A percentile compares a stretch with the other conserved stretches of the same genome.
phyloP scores from a whole-genome alignment of 2,329 filamentous ascomycete species.

The Blastomyces parvus region DNA sequence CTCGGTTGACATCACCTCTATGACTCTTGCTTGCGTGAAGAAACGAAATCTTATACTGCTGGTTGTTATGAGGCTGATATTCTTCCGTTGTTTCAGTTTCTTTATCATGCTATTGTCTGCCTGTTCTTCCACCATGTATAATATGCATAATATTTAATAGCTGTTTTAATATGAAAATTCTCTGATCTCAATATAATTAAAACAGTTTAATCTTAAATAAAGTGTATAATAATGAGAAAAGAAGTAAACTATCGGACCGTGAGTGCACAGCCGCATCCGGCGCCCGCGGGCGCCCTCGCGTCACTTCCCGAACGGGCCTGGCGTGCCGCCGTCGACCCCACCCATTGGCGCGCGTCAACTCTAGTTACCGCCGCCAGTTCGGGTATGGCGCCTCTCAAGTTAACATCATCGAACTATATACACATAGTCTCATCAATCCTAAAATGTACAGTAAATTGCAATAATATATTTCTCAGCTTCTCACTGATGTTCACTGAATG shows the following conservation, averaged over 20 bases:
- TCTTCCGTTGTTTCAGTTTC: not conserved
- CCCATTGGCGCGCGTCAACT: not conserved
- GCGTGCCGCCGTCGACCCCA: not conserved
- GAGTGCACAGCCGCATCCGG: not conserved
- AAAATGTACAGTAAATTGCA: slow-evolving; percentile 15
- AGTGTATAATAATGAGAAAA: too few relatives aligned
- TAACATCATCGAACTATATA: slow-evolving; percentile 4
- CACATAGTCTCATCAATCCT: slow-evolving; percentile 9
- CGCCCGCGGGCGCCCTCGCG: not conserved
- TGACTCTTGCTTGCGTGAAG: not conserved
- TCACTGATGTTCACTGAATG: slow-evolving; percentile 11
- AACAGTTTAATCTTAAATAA: too few relatives aligned
- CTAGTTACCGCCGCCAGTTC: not conserved
- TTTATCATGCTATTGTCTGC: too few relatives aligned
- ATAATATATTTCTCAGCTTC: slow-evolving; percentile 15
- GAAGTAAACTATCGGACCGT: not conserved
- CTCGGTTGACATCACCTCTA: too few relatives aligned
- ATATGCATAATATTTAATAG: too few relatives aligned
- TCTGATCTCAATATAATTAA: too few relatives aligned
- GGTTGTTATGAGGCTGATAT: not conserved
- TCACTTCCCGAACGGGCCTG: not conserved
- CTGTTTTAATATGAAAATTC: too few relatives aligned
- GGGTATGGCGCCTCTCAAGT: not conserved
- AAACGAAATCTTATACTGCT: not conserved
- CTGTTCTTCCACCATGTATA: too few relatives aligned